A percentile compares a stretch with the other conserved stretches of the same genome.
Conservation (phyloP, 176 grass and related monocot species). For the Aechmea fasciata region DNA sequence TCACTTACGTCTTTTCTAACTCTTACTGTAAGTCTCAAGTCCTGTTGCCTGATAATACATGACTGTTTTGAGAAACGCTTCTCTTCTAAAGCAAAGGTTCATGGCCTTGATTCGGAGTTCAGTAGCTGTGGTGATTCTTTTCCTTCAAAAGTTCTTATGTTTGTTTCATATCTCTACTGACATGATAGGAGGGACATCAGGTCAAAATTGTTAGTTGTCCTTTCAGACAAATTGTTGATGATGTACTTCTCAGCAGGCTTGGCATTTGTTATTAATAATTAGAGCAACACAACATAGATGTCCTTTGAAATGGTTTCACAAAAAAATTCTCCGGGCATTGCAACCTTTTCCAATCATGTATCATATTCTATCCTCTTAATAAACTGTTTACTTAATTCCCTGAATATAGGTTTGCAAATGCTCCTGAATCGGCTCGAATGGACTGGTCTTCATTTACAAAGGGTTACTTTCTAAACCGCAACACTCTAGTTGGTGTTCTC, state of each 20-base stretch:
- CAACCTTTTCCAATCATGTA: neutral
- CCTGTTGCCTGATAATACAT: neutral
- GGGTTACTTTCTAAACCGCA: constrained; percentile 87
- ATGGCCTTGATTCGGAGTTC: neutral
- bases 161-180: neutral
- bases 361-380: neutral
- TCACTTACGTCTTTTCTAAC: neutral
- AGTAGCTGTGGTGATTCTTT: neutral
- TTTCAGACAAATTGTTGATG: too few relatives aligned
- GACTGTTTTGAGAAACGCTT: neutral
- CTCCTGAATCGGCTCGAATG: constrained; percentile 55
- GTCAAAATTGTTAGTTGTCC: too few relatives aligned
- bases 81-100: neutral
- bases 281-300: neutral
- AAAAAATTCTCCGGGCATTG: neutral
- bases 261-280: too few relatives aligned
- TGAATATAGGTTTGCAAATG: constrained; percentile 62
- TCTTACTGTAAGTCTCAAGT: neutral
- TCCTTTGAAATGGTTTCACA: neutral
- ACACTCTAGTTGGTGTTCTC: constrained; percentile 63
- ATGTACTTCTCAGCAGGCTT: too few relatives aligned
- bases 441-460: constrained; percentile 97
- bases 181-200: neutral
- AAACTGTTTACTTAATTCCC: neutral
- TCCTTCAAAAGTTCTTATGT: neutral